Base-by-base conservation (phyloP, 2,329 filamentous ascomycete species). In the Alternaria incomplexa region DNA sequence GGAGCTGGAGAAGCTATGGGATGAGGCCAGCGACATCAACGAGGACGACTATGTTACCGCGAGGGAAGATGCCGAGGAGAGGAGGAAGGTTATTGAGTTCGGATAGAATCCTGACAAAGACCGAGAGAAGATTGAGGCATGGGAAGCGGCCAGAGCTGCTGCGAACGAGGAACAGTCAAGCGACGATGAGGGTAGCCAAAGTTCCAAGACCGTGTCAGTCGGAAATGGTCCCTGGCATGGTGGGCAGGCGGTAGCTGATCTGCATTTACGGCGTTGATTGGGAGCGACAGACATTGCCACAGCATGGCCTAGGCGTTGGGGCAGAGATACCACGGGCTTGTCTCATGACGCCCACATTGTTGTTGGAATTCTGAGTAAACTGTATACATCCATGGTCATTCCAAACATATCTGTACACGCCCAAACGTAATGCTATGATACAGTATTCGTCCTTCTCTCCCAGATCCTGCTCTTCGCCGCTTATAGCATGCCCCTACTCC, bases 31-130 rank as follows among this genome's bases (percentile, higher is more conserved):
- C 73, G 93, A 96, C 67, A 85, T 95, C 64, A 92, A 91, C 5
- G 92, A 96, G 63, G 96, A 99, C 76, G 96, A 99, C 75, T 91
- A 90, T 72, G 83, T 91, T 51, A 84, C 91, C 58, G 89, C 91
- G 25, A 85, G 86, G 46, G 96, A 99, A 79, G 96, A 98, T 75
- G 81, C 82, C 20, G 82, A 83, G 58, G 87, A 89, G 75, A 81
- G 86, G 69, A 79, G 75, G 44, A 81, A 83, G 64, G 83, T 82
- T 52, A 76, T 85, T 71, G 81, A 82, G 53, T 81, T 80, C 65
- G 77, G 75, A 12, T 62, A 55, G 50, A 50, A 45, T 43, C 43
- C 40, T 13, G 32, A 23, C 51, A 52, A 26, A 26, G 46, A 57
- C 9, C 32, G 22, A 26, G 58, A 36, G n/a, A 36, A 28, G 9